Evolutionary conservation across 129 eudicot genomes (phyloP).

Genomic region (Escallonia herrerae): DNA sequence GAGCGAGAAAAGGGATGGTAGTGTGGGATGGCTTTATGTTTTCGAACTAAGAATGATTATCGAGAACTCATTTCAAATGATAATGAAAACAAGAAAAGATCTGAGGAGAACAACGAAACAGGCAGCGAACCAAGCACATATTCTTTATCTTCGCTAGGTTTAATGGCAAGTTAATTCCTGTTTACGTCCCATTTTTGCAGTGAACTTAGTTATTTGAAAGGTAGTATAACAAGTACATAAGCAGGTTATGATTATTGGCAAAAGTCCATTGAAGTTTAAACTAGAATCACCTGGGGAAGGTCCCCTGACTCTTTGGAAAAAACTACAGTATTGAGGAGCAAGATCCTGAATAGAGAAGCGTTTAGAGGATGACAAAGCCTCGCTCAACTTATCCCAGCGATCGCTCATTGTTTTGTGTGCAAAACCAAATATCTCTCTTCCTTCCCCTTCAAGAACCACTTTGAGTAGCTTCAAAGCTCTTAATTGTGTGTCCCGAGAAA

Average conservation of each 20-base stretch:
- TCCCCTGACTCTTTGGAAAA: constrained; percentile 42
- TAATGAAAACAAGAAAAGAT: too few species aligned
- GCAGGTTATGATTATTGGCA: background rate
- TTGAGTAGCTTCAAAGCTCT: constrained; percentile 66
- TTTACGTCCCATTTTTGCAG: too few species aligned
- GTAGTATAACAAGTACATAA: too few species aligned
- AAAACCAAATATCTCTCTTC: constrained; percentile 38
- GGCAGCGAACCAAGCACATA: too few species aligned
- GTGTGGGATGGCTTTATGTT: too few species aligned
- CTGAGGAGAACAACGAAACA: too few species aligned
- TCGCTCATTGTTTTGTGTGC: constrained; percentile 42
- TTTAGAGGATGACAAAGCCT: constrained; percentile 33
- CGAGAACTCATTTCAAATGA: too few species aligned
- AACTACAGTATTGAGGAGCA: constrained; percentile 52
- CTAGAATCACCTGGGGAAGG: constrained; percentile 64
- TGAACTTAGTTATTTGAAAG: too few species aligned
- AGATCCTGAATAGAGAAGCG: constrained; percentile 54
- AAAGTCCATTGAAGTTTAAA: background rate
- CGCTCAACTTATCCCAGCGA: constrained; percentile 51
- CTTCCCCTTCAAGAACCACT: constrained; percentile 34
- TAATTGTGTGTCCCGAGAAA: constrained; percentile 63
- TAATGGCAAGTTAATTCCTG: too few species aligned
- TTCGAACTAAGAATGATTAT: too few species aligned
- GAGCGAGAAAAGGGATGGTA: too few species aligned
- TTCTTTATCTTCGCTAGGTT: too few species aligned